phyloP scores from a whole-genome alignment of 768 basidiomycete species.

The Tulasnella sp. region DNA sequence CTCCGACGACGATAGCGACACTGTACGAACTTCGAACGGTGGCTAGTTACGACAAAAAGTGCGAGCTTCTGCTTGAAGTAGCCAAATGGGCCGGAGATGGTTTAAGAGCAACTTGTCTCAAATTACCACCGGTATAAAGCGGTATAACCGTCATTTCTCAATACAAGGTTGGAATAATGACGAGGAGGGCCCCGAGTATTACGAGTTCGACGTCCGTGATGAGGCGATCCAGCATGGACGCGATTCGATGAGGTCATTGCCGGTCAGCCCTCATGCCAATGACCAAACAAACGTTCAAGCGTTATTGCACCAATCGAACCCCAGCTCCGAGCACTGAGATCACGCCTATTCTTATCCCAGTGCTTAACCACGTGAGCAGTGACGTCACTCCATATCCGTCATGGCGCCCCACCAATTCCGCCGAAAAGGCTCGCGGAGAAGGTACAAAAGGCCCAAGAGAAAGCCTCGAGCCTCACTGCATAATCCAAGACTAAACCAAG shows the following conservation, averaged over 20 bases:
- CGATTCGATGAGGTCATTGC: neutral
- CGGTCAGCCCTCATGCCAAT: neutral
- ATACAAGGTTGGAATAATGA: neutral
- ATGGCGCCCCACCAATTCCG: neutral
- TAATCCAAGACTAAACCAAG: neutral
- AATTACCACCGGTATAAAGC: constrained; percentile 31
- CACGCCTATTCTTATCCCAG: neutral
- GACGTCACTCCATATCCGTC: neutral
- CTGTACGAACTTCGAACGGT: constrained; percentile 71
- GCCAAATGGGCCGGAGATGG: constrained; percentile 85
- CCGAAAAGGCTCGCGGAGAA: neutral
- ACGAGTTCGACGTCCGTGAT: neutral
- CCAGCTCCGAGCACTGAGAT: neutral
- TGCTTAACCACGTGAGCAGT: neutral
- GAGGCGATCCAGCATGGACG: neutral
- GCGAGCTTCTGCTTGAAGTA: constrained; percentile 58
- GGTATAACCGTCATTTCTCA: neutral
- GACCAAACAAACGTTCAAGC: neutral
- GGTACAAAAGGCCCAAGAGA: neutral
- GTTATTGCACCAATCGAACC: neutral
- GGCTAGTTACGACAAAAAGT: constrained; percentile 63
- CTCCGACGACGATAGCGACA: constrained; percentile 59
- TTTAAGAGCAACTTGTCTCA: constrained; percentile 60
- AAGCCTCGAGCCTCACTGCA: neutral
- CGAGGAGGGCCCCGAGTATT: neutral